Base-by-base conservation (phyloP, 495 filamentous ascomycete genomes). In the Parachaetomium inaequale region DNA sequence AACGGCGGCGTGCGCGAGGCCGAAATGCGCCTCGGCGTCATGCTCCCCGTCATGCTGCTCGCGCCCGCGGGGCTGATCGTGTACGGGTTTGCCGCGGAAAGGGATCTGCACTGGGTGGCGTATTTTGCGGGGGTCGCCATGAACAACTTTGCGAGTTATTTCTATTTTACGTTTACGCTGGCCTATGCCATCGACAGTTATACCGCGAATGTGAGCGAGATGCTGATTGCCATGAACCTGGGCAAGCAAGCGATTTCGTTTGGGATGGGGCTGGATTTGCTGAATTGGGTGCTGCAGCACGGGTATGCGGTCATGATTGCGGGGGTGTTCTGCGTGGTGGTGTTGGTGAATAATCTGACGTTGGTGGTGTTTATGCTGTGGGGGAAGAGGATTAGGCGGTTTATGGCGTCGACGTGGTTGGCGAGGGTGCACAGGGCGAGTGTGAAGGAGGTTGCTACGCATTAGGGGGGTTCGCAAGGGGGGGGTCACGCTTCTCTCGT, bases 191-290 rank as follows among this genome's bases (percentile, higher is more conserved):
- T 86, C 14, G 84, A 86, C 67, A 79, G 75, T 14, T 85, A 86
- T 65, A 76, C 78, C n/a, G 74, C 79, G 2, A 85, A 85, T 55
- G 79, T 79, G 11, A 78, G 74, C 0, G 84, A 88, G 67, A 86
- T 88, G 85, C 72, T 88, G 31, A 88, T 88, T 64, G 83, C 82
- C 3, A 86, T 88, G 83, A 87, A 86, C 62, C 65, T 88, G 26
- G 85, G 85, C n/a, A 88, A 88, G 61, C 83, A 86, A 69, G 79
- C 81, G 5, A 84, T 88, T 50, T 79, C 75, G 54, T 87, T 88
- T 63, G 85, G 83, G 3, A 83, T 87, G 75, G 83, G 84, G 5
- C 67, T 82, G 21, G 80, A 83, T 61, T 63, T 88, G 47, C 71
- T 88, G 23, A 74, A 79, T 58, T 88, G 84, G 85, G 81, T 86